Evolutionary conservation across 495 filamentous ascomycete genomes (phyloP), one percentile per base, ranked within the genome.

Genomic region (Penicillium soppii): DNA sequence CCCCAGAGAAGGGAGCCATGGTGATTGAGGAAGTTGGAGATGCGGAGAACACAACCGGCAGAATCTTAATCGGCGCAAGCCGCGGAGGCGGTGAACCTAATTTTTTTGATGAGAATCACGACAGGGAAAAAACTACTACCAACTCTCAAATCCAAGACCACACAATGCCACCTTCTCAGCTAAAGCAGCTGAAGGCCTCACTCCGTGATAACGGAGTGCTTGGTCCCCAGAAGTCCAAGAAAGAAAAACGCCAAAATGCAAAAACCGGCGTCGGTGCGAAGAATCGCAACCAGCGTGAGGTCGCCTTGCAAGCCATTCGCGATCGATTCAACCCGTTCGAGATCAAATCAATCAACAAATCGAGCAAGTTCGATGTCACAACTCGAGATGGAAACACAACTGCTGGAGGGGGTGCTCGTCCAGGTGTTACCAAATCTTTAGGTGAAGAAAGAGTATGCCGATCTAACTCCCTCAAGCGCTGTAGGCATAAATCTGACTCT

Each of bases 241-340:
- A 95, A 69, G 82, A 96, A 60, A 89, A 86, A 63, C 88, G 85
- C 59, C 80, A 87, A 67, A 83, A 84, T 66, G 80, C 78, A 30
- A 83, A 85, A 63, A 77, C 82, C 63, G 81, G 81, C 32, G 77
- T 76, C 39, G 74, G 74, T 40, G 74, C 72, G 37, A 79, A 81
- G 54, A 82, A 88, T 56, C 85, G 87, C 56, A 80, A 87, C n/a
- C 81, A 89, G 68, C 80, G 86, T 47, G 81, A 84, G 57, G 82
- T 81, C 36, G 89, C 88, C 12, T 75, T 98, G 44, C 80, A 88
- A 59, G 80, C 80, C 42, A 96, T 97, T 63, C 87, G 94, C 55
- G 91, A 97, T 51, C 82, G 90, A 56, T 97, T 97, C 82, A 97
- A 97, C 70, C 94, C 94, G 3, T 98, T 97, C 67, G 94, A 98